Percentiles rank a stretch among this genome's conserved stretches.
Evolutionary conservation across 176 grass and related monocot genomes (phyloP).

Genomic region (Dendrocalamus sinicus): DNA sequence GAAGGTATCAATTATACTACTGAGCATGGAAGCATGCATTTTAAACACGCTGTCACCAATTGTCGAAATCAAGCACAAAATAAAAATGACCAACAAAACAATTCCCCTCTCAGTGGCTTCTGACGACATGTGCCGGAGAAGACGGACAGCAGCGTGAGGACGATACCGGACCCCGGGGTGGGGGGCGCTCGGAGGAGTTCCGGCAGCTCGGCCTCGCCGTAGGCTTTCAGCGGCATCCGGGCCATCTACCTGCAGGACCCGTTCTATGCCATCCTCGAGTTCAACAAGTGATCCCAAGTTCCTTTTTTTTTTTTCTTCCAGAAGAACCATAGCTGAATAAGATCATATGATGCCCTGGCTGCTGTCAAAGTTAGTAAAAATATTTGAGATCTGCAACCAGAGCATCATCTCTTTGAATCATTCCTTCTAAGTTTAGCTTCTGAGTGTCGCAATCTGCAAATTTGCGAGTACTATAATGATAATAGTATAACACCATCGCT

Average conservation of each 20-base stretch:
- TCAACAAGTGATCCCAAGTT: conserved; percentile 48
- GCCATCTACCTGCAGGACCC: conserved; percentile 90
- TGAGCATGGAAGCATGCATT: too few relatives aligned
- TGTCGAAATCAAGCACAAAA: not conserved
- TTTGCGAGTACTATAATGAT: not conserved
- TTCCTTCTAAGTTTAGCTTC: too few relatives aligned
- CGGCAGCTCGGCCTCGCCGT: conserved; percentile 54
- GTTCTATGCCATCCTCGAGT: conserved; percentile 78
- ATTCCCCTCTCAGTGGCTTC: conserved; percentile 58
- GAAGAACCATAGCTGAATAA: not conserved
- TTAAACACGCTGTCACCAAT: not conserved
- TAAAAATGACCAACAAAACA: too few relatives aligned
- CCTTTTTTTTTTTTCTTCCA: too few relatives aligned
- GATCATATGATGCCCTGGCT: not conserved
- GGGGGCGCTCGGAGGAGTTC: conserved; percentile 69
- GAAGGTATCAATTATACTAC: conserved; percentile 56
- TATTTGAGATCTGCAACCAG: not conserved
- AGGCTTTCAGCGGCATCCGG: conserved; percentile 51
- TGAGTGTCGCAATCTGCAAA: not conserved
- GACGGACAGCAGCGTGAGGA: conserved; percentile 66
- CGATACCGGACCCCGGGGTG: not conserved
- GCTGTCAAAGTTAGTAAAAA: not conserved
- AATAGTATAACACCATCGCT: not conserved
- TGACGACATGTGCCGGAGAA: conserved; percentile 88
- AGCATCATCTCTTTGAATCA: not conserved